Evolutionary conservation across 2,329 filamentous ascomycete genomes (phyloP).

Genomic region (Fusarium xylarioides): DNA sequence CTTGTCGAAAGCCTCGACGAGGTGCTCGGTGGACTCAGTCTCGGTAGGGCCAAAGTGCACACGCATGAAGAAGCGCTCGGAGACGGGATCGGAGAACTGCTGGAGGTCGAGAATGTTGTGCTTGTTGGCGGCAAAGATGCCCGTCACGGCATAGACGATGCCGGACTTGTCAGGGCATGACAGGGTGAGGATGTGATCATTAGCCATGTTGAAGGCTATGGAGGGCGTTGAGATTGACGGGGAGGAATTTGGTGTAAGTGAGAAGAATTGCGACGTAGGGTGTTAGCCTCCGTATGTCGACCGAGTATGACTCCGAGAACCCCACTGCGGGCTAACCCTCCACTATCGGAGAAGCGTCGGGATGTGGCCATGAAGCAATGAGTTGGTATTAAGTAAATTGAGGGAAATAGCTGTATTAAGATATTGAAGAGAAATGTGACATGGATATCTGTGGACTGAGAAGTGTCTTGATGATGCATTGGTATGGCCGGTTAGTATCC

Average conservation of each 20-base stretch:
- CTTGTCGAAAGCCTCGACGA: constrained; percentile 65
- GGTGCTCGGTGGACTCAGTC: constrained; percentile 56
- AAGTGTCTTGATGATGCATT: neutral
- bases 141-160: constrained; percentile 86
- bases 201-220: constrained; percentile 48
- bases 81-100: constrained; percentile 81
- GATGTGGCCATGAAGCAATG: constrained; percentile 1
- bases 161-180: constrained; percentile 86
- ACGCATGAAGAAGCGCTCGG: constrained; percentile 86
- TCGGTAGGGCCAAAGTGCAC: constrained; percentile 78
- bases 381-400: neutral
- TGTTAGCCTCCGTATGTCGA: constrained; percentile 2
- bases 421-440: neutral
- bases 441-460: no score
- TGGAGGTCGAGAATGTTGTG: constrained; percentile 87
- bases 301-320: constrained; percentile 36
- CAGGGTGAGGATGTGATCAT: constrained; percentile 79
- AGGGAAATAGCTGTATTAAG: neutral
- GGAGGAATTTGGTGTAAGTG: neutral
- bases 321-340: constrained; percentile 44
- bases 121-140: constrained; percentile 75
- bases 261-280: constrained; percentile 7
- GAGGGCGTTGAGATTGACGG: neutral
- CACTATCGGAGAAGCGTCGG: constrained; percentile 25
- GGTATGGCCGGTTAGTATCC: constrained; percentile 9